Evolutionary conservation across 176 grass and related monocot species (phyloP), one percentile per base, ranked within the genome.

Genomic region (Oryza rufipogon): DNA sequence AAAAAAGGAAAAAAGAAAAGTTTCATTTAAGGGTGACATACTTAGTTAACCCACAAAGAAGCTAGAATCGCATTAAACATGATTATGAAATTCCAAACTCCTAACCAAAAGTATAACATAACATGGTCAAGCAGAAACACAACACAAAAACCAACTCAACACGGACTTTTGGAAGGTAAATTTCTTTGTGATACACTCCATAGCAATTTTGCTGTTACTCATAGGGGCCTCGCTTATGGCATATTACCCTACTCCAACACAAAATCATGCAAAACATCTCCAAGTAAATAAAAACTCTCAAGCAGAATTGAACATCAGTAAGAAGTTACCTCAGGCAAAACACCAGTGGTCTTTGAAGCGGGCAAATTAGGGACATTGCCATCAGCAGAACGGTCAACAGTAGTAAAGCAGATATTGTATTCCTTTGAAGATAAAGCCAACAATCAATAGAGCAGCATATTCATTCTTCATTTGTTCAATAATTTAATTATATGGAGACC

Each of bases 371-470:
- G 96, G 20, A 79, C 38, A 52, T 65, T 78, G 71, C 90, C 83
- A 82, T 99, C 96, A 79, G 80, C 67, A 80, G 88, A 91, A 63
- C 91, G 87, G 42, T 96, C 96, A 80, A 99, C 91, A 64, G 96
- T 99, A 66, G 93, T 99, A 79, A 99, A 99, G 80, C 96, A 99
- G 66, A 99, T 99, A 81, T 99, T 96, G 80, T 89, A 99, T 86
- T 99, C 96, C 96, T 99, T 60, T 64, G 68, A 32, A 71, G 75
- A 90, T 68, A 80, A 84, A 78, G 22, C 1, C 26, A 66, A 22
- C 54, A 85, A 66, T 83, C 17, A 91, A 77, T 54, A 79, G 38
- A 48, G 2, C 19, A 66, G 60, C 34, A 47, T 16, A 36, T 28
- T 46, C 3, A 66, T 34, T 28, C 33, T 87, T 14, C 76, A 71